Base-by-base conservation (phyloP, 2,329 filamentous ascomycete genomes). In the Cladosporium sp. region DNA sequence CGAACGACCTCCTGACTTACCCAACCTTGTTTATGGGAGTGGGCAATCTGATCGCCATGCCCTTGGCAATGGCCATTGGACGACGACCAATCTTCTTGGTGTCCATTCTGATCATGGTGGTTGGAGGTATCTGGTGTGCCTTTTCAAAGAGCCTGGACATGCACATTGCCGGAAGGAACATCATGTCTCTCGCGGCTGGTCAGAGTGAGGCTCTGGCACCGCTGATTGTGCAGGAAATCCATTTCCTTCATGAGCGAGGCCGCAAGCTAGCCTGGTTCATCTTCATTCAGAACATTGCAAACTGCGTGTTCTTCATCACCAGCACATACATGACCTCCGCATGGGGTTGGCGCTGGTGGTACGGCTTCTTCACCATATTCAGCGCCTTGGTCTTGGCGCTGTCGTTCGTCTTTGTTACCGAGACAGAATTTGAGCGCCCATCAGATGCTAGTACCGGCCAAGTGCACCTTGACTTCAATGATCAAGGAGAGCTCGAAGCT, bases 391-490 rank as follows among this genome's bases (percentile, higher is more conserved):
- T 65, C 9, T 66, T 76, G 25, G 56, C 67, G 1, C 58, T 72
- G 1, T 68, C 70, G 57, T 62, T 74, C 13, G 58, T 76, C 40
- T 66, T 75, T 22, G 70, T 73, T 22, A 70, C 74, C 5, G 74
- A 77, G 56, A 76, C 74, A 0, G 62, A 73, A 3, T 76, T 72
- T 60, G 68, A 74, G 25, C 73, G 74, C 6, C 45, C 54, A 2
- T 24, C 54, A 12, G 54, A 56, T 32, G 44, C 45, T n/a, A 56
- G 44, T 32, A 50, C 54, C 13, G 54, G 54, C 13, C 19, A 56
- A 39, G 45, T 56, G 13, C 44, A 56, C 28, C 44, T 49, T 17
- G 45, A 56, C 35, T 56, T 56, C 25, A 45, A 58, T n/a, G 49
- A 42, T 13, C 25, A 39, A 13, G 56, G 50, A 3, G 56, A 51